phyloP scores from a whole-genome alignment of 2,329 filamentous ascomycete species.

The Venturia nashicola region DNA sequence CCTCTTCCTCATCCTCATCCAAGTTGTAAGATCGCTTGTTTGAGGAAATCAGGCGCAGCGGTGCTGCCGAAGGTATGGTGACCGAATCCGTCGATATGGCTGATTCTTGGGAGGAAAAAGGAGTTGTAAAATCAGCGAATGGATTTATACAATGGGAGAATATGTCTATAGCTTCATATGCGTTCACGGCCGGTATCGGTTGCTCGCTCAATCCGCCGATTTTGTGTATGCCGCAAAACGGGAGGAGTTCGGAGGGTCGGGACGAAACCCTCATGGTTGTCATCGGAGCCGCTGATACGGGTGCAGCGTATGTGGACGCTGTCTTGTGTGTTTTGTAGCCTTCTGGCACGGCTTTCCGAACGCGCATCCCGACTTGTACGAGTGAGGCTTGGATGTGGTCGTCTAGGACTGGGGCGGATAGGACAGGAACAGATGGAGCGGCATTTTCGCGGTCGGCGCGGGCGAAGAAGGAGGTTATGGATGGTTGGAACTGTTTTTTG shows the following conservation, averaged over 20 bases:
- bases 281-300: background rate
- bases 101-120: constrained; percentile 20
- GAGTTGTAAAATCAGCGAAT: constrained; percentile 18
- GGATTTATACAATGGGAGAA: constrained; percentile 22
- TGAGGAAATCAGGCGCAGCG: constrained; percentile 16
- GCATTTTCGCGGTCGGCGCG: constrained; percentile 13
- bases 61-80: constrained; percentile 18
- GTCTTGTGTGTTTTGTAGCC: constrained; percentile 71
- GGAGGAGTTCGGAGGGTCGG: constrained; percentile 50
- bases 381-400: constrained; percentile 64
- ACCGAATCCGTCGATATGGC: constrained; percentile 17
- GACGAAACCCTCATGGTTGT: background rate
- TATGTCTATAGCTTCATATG: constrained; percentile 16
- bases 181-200: background rate
- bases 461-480: constrained; percentile 32
- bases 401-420: constrained; percentile 43
- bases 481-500: constrained; percentile 33
- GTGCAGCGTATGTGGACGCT: background rate
- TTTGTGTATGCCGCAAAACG: constrained; percentile 72
- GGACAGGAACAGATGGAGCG: background rate
- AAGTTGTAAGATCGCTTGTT: constrained; percentile 32
- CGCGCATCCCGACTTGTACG: constrained; percentile 85
- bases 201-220: constrained; percentile 55
- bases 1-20: constrained; percentile 21
- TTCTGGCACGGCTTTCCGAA: constrained; percentile 85